Evolutionary conservation across 768 basidiomycete species (phyloP), one percentile per base, ranked within the genome.

Genomic region (Boletellus emodensis): DNA sequence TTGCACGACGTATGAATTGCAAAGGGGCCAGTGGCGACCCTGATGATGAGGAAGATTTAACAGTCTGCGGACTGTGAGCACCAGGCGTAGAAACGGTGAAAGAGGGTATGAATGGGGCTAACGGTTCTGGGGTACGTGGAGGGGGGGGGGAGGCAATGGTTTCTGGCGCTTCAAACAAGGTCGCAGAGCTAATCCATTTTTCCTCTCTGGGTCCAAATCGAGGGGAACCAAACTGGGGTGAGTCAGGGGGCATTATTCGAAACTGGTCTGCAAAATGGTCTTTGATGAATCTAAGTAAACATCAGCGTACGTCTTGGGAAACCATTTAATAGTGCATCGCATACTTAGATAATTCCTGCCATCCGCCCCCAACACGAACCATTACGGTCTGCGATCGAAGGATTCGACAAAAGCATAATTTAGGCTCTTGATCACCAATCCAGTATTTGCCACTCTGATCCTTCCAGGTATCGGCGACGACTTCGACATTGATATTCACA

Each of bases 331-430:
- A 18, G 9, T 36, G 28, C 8, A 33, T 48, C 22, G 75, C 85
- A 40, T 65, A 94, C 93, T 84, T 92, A 17, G 90, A 91, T 46
- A 97, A 70, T 66, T 95, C 93, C 48, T 82, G 74, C 94, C 94
- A 97, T 15, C 94, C 94, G 33, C 94, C 94, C 24, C 94, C 94
- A 13, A 96, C 91, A 52, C 94, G 82, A 39, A 97, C 94, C 94
- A 96, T 96, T 55, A 95, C 93, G 0, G 89, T 93, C 60, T 92
- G 88, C 1, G 88, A 92, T 11, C 92, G 83, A 24, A 95, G 71
- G 40, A 95, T 95, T 24, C 94, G 81, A 66, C 92, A 93, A 67
- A 93, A 95, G 67, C 91, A 94, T 30, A 95, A 73, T 66, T 84
- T 92, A 6, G 91, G 82, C 45, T 94, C 90, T 58, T 90, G 83